A percentile compares a stretch with the other conserved stretches of the same genome.
Evolutionary conservation across 73 alveolate genomes (phyloP).

Genomic region (Uronychia binucleata): DNA sequence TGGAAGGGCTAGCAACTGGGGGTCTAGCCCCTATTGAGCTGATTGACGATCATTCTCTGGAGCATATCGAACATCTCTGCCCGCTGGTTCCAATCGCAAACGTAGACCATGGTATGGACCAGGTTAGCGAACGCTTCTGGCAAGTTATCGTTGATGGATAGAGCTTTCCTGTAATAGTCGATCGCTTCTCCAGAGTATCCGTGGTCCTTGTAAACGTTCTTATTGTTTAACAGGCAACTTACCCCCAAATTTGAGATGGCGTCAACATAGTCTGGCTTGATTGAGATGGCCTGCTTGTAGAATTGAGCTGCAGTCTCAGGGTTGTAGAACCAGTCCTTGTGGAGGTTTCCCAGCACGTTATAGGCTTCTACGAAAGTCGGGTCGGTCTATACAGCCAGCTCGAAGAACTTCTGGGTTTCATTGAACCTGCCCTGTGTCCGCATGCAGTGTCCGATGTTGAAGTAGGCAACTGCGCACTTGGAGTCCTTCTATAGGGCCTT

Average conservation of each 20-base stretch:
- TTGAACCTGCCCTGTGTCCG: constrained; percentile 20
- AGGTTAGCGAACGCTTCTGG: constrained; percentile 44
- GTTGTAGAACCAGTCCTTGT: constrained; percentile 18
- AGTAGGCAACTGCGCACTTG: not conserved
- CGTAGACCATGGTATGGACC: constrained; percentile 36
- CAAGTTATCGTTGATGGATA: constrained; percentile 5
- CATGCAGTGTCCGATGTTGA: constrained; percentile 19
- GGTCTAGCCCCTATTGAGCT: constrained; percentile 30
- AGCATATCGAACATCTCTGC: constrained; percentile 32
- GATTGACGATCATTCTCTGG: constrained; percentile 5
- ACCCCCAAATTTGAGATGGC: constrained; percentile 6
- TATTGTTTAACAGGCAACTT: constrained; percentile 5
- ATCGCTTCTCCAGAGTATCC: constrained; percentile 38
- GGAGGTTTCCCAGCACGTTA: constrained; percentile 34
- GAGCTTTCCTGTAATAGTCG: constrained; percentile 31
- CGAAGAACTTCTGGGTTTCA: constrained; percentile 15
- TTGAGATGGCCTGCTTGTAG: constrained; percentile 48
- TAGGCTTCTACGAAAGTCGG: constrained; percentile 13
- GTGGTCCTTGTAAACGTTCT: constrained; percentile 7
- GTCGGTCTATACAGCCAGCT: constrained; percentile 22
- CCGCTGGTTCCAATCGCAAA: constrained; percentile 60
- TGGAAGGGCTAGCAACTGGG: constrained; percentile 65
- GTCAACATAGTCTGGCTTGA: constrained; percentile 32
- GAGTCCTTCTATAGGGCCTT: not conserved
- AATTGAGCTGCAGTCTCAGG: constrained; percentile 36